Evolutionary conservation across 2,329 filamentous ascomycete species (phyloP).

Genomic region (Aspergillus ochraceus): DNA sequence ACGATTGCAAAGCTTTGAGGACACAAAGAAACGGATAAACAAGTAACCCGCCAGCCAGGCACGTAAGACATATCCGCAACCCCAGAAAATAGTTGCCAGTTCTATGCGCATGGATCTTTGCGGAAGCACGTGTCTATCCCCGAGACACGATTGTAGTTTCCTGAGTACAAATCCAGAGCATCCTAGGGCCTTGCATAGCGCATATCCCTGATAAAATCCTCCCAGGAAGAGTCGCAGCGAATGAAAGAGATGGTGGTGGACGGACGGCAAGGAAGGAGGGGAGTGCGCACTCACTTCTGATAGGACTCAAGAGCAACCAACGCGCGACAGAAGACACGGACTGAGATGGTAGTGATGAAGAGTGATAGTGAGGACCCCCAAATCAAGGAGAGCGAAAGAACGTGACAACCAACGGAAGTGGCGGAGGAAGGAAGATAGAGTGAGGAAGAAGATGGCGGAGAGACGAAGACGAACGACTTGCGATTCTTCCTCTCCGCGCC

Average conservation of each 20-base stretch:
- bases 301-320: not conserved
- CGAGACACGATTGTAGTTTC: not conserved
- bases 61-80: not conserved
- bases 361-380: not conserved
- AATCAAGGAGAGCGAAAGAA: not conserved
- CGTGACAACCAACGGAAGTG: not conserved
- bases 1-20: not conserved
- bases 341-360: not conserved
- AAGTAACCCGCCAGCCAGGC: not conserved
- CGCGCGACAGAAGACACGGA: not conserved
- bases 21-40: not conserved
- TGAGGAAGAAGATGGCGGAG: not conserved
- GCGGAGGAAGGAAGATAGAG: not conserved
- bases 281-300: conserved; percentile 5
- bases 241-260: conserved; percentile 1
- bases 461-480: conserved; percentile 5
- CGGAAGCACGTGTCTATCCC: not conserved
- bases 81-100: not conserved
- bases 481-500: conserved; percentile 13
- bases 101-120: not conserved
- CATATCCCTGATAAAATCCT: not conserved
- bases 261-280: conserved; percentile 1
- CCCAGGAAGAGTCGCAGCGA: not conserved
- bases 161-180: not conserved
- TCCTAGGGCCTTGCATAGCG: not conserved